Base-by-base conservation (phyloP, 1,139 yeast species). In the Zygosaccharomyces sapae region DNA sequence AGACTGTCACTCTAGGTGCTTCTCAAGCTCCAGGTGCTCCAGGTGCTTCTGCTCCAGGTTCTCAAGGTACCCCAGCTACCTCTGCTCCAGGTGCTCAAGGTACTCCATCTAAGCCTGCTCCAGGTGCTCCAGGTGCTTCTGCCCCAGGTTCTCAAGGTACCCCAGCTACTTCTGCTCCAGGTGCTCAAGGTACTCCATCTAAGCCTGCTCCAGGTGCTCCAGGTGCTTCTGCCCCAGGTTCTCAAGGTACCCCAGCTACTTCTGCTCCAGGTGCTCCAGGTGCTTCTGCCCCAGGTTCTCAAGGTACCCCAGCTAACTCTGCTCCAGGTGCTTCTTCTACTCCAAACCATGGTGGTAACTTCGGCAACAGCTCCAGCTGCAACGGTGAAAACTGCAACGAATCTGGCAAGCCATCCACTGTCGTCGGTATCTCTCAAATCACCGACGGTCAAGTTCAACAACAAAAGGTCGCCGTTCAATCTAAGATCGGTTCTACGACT, bases 361-460 rank as follows among this genome's bases (percentile, higher is more conserved):
- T 22, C 25, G 7, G 25, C 25, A 22, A 22, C 25, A 22, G 9
- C 25, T 22, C 25, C 7, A 22, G 25, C 25, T 22, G 25, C 25
- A 22, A 22, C 33, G 62, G 70, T 27, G 56, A 55, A 27, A 51
- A 63, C 36, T 41, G 25, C 25, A 22, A 51, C 34, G 47, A 51
- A 43, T 57, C 68, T 44, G 51, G 56, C 19, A 55, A 55, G 9
- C 35, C 47, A 20, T 47, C 44, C 4, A 38, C 41, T 5, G 41
- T 38, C 10, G 20, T 38, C 9, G 41, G 41, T 10, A 38, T 38
- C 9, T 38, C 48, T 12, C 84, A 80, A 69, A 78, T 80, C 50
- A 72, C 73, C 52, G 86, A 81, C 56, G 84, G 84, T 55, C 85
- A 80, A 70, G 69, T 79, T 57, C 86, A 80, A 67, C 40, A 40